Evolutionary conservation across 2,329 filamentous ascomycete genomes (phyloP).

Genomic region (Hirsutella thompsonii): DNA sequence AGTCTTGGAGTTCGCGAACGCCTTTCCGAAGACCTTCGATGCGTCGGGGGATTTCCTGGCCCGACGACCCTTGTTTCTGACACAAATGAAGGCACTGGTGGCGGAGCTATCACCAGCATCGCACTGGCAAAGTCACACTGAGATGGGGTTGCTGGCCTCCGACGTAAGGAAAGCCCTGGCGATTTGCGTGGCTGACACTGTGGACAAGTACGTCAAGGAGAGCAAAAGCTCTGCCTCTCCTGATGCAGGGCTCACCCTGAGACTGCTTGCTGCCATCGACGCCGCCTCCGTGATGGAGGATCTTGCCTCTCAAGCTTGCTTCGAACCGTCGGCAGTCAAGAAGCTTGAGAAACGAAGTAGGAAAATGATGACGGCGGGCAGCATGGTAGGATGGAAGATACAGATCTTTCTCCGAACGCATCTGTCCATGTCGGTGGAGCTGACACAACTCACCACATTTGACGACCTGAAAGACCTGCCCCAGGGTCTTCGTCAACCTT

Average conservation of each 20-base stretch:
- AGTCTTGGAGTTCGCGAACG: constrained; percentile 12
- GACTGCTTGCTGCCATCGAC: constrained; percentile 20
- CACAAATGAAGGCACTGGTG: constrained; percentile 21
- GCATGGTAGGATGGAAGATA: constrained; percentile 31
- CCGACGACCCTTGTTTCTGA: constrained; percentile 16
- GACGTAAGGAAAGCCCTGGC: constrained; percentile 14
- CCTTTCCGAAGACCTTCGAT: constrained; percentile 8
- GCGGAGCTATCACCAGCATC: constrained; percentile 14
- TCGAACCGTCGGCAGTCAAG: constrained; percentile 18
- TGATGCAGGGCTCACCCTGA: constrained; percentile 10
- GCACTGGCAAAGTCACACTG: constrained; percentile 11
- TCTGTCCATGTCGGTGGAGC: constrained; percentile 18
- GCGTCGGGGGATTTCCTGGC: background rate
- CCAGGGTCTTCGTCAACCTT: constrained; percentile 13
- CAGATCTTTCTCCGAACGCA: constrained; percentile 28
- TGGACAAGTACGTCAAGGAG: constrained; percentile 15
- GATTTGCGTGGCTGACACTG: constrained; percentile 12
- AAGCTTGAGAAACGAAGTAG: constrained; percentile 23
- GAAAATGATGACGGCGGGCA: constrained; percentile 19
- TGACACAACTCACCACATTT: constrained; percentile 20
- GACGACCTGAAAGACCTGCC: constrained; percentile 15
- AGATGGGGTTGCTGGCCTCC: constrained; percentile 11
- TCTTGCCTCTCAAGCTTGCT: constrained; percentile 9
- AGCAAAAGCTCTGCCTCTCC: constrained; percentile 15
- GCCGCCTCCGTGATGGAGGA: constrained; percentile 13